Base-by-base conservation (phyloP, 2,329 filamentous ascomycete species). In the Pseudocercospora ulei region DNA sequence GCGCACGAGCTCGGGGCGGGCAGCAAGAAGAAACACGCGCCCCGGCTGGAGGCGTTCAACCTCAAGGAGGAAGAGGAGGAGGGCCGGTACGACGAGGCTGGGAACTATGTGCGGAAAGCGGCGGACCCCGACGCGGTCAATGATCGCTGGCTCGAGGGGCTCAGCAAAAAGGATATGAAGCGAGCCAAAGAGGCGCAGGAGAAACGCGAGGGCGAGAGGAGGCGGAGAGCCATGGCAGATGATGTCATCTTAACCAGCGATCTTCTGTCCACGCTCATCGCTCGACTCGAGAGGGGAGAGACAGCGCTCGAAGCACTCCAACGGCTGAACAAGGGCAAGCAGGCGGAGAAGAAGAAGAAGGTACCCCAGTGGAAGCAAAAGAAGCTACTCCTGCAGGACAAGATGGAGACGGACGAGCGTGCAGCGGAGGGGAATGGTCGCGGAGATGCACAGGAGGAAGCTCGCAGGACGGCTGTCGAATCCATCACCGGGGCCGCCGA, bases 1-100 rank as follows among this genome's bases (percentile, higher is more conserved):
- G 90, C 95, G 51, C 80, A 87, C 38, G 90, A 98, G 60, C 70
- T 98, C 4, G 90, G 90, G 1, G 80, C 84, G 1, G 90, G 90
- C 8, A 82, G 82, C 1, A 80, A 92, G 53, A 96, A 95, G 66
- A 82, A 78, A 54, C 85, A 95, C 61, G 90, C 90, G 1, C 90
- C 90, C 1, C 84, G 90, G 59, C 72, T 98, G 4, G 90, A 96
- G 61, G 88, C 88, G 2, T 98, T 98, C 71, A 96, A 98, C 57
- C n/a, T 98, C 71, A 78, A 76, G 43, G 68, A 75, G 7, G 90
- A 98, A 61, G 79, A 92, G 60, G 86, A 96, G 56, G 88, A 96
- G 52, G 90, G 90, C 1, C 73, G 78, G 7, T 98, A 95, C 55
- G 90, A 98, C 58, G 82, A 90, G 52, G 68, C 78, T 1, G 88